These are phyloP conservation scores for Podospora australis DNA, from an alignment of 495 filamentous ascomycete genomes.

Conservation along the genomic window DNA sequence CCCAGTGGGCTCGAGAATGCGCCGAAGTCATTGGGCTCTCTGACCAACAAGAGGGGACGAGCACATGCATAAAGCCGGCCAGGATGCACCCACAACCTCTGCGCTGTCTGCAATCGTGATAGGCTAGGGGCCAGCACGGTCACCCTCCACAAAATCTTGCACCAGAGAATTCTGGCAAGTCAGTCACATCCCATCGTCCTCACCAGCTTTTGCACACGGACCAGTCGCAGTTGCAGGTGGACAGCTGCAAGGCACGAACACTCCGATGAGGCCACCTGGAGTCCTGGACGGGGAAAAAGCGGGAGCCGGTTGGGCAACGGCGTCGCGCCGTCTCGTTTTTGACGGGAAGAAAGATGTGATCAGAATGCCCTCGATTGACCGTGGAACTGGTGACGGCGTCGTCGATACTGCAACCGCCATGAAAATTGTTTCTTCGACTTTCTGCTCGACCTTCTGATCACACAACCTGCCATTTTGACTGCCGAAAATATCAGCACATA, in stretches of 20 bases:
- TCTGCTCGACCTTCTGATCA: too few relatives aligned
- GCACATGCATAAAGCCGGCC: constrained; percentile 27
- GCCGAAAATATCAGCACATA: too few relatives aligned
- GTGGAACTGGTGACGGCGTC: neutral
- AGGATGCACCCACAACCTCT: too few relatives aligned
- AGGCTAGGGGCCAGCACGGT: constrained; percentile 17
- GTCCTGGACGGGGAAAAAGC: constrained; percentile 14
- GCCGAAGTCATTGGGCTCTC: too few relatives aligned
- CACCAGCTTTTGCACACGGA: neutral
- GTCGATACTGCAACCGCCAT: too few relatives aligned
- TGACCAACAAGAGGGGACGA: constrained; percentile 21
- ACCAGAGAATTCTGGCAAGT: constrained; percentile 16
- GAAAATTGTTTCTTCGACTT: too few relatives aligned
- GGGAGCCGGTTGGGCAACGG: constrained; percentile 12
- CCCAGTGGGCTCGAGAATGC: too few relatives aligned
- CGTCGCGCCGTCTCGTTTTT: constrained; percentile 15
- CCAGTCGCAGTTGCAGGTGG: constrained; percentile 23
- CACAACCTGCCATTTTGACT: too few relatives aligned
- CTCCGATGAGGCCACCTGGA: constrained; percentile 23
- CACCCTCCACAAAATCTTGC: constrained; percentile 24
- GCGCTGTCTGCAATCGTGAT: constrained; percentile 20
- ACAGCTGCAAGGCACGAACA: constrained; percentile 26
- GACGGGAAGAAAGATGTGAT: too few relatives aligned
- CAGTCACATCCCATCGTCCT: constrained; percentile 21
- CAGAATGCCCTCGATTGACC: too few relatives aligned